phyloP scores from a whole-genome alignment of 2,329 filamentous ascomycete genomes.

The Fusarium pininemorale region DNA sequence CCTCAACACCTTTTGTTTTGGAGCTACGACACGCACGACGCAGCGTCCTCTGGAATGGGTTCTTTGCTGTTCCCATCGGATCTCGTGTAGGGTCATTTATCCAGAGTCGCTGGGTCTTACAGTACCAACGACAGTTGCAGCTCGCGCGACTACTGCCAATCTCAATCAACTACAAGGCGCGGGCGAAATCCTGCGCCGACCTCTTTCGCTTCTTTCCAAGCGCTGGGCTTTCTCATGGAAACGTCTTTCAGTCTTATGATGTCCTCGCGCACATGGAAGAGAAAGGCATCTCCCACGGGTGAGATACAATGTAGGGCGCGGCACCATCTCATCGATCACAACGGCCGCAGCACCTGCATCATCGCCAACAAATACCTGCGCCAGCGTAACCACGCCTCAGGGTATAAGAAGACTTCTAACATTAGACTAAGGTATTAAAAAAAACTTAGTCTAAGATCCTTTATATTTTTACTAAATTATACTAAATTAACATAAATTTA shows the following conservation, averaged over 20 bases:
- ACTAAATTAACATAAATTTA: too few species aligned
- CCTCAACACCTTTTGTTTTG: accelerated
- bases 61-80: not conserved
- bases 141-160: not conserved
- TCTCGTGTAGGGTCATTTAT: not conserved
- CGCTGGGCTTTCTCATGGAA: accelerated
- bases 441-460: too few species aligned
- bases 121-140: not conserved
- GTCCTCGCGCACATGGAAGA: not conserved
- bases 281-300: not conserved
- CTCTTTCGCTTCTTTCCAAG: not conserved
- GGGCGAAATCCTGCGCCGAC: not conserved
- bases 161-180: not conserved
- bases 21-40: not conserved
- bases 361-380: too few species aligned
- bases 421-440: too few species aligned
- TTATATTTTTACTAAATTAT: too few species aligned
- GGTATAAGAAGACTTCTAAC: too few species aligned
- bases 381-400: too few species aligned
- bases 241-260: not conserved
- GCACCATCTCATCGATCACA: not conserved
- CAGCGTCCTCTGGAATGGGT: not conserved
- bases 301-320: not conserved
- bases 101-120: not conserved
- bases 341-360: not conserved